Percentiles rank a stretch among this genome's conserved stretches.
These are phyloP conservation scores for Pythium phragmiticola DNA, from an alignment of 352 stramenopile genomes.

Conservation along the genomic window DNA sequence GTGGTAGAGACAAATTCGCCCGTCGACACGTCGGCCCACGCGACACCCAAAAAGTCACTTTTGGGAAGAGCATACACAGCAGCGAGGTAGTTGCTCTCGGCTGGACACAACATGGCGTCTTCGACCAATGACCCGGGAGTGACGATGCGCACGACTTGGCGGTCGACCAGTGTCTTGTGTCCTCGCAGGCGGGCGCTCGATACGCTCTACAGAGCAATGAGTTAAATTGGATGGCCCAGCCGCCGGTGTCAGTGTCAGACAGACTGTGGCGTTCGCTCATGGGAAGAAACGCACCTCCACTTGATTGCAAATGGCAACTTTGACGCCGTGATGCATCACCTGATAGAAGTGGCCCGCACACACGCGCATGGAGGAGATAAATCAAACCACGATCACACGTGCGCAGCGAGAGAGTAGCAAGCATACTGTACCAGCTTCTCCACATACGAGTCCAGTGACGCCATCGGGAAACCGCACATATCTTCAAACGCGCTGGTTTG, in stretches of 20 bases:
- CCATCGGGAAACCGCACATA: slow-evolving; percentile 79
- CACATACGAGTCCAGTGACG: slow-evolving; percentile 72
- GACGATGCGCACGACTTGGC: slow-evolving; percentile 74
- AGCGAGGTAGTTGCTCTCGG: slow-evolving; percentile 80
- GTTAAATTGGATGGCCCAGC: background rate
- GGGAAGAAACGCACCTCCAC: slow-evolving; percentile 42
- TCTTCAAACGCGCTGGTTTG: slow-evolving; percentile 50
- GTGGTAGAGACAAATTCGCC: slow-evolving; percentile 74
- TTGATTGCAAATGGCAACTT: slow-evolving; percentile 85
- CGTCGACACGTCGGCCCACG: slow-evolving; percentile 76
- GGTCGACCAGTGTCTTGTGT: slow-evolving; percentile 62
- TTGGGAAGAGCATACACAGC: slow-evolving; percentile 39
- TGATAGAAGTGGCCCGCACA: slow-evolving; percentile 13
- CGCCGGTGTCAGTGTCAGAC: background rate
- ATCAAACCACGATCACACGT: background rate
- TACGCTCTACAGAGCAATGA: slow-evolving; percentile 34
- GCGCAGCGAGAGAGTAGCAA: background rate
- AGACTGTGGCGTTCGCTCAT: too few relatives aligned
- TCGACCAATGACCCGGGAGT: slow-evolving; percentile 75
- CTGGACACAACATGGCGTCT: slow-evolving; percentile 72
- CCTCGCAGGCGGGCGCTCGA: slow-evolving; percentile 49
- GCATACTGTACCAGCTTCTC: slow-evolving; percentile 63
- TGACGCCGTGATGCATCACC: slow-evolving; percentile 82
- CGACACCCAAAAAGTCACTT: slow-evolving; percentile 44
- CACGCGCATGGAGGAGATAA: background rate